Evolutionary conservation across 2,329 filamentous ascomycete genomes (phyloP).

Genomic region (Xylariaceae sp.): DNA sequence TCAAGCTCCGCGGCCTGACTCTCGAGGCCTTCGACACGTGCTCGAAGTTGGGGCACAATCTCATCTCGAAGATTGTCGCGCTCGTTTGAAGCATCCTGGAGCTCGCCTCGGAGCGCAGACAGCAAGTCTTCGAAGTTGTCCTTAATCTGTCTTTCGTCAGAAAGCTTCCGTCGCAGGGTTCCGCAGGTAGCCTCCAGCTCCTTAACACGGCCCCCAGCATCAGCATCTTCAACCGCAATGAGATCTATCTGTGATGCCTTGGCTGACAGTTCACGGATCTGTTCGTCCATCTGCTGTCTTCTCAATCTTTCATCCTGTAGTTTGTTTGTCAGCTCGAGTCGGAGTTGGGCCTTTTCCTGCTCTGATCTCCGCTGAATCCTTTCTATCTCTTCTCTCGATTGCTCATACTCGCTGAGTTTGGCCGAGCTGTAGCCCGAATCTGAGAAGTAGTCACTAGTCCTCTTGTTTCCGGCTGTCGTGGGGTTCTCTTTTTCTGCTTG

Average conservation of each 20-base stretch:
- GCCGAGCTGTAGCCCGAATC: constrained; percentile 89
- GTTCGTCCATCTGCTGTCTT: constrained; percentile 74
- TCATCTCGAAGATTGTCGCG: constrained; percentile 90
- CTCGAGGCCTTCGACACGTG: constrained; percentile 76
- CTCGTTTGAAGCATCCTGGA: constrained; percentile 80
- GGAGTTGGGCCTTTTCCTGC: constrained; percentile 85
- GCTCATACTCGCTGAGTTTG: constrained; percentile 67
- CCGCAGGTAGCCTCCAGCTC: constrained; percentile 81
- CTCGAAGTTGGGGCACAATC: constrained; percentile 74
- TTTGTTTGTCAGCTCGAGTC: constrained; percentile 79
- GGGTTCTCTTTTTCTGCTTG: constrained; percentile 71
- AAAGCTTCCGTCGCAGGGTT: constrained; percentile 75
- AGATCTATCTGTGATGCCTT: constrained; percentile 65
- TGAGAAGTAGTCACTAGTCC: constrained; percentile 97
- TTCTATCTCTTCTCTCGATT: constrained; percentile 70
- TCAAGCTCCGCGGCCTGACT: constrained; percentile 69
- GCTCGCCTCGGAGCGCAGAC: constrained; percentile 75
- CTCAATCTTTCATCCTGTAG: constrained; percentile 81
- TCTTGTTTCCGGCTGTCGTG: constrained; percentile 56
- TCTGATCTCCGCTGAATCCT: constrained; percentile 79
- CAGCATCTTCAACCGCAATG: constrained; percentile 53
- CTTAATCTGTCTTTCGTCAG: constrained; percentile 83
- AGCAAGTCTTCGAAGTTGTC: constrained; percentile 93
- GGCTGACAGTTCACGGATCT: constrained; percentile 79
- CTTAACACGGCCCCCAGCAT: constrained; percentile 62